Evolutionary conservation across 148 eudicot genomes (phyloP), one percentile per base, ranked within the genome.

Genomic region (Polygonum aviculare): DNA sequence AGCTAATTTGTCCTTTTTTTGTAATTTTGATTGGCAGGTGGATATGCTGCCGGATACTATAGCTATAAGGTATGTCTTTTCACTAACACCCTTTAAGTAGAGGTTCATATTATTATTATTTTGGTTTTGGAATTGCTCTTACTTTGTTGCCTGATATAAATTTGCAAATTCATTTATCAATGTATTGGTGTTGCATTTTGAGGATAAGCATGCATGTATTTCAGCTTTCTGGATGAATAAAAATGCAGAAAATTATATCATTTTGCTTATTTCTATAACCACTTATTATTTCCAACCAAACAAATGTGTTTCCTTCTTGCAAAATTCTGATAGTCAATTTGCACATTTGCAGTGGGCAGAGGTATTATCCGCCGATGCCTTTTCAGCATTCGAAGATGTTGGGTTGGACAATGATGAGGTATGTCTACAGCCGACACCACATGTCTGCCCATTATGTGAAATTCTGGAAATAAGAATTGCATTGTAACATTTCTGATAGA

Each of bases 41-140:
- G 98, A 81, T 95, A 95, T 86, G 97, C 99, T 12, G 98, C 99
- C 83, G 99, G 99, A 70, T 95, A 93, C 80, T 95, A 95, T 83
- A 95, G 99, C 80, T 95, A 95, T 85, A 93, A 90, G 99, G 98
- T 93, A 87, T 19, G n/a, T 76, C 63, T 67, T 26, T 57, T 48
- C 62, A 18, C 55, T 38, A 12, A 44, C 12, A 21, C 9, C 7
- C 63, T 0, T 2, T 57, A 21, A 2, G 33, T 4, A 55, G 62
- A n/a, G 22, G 33, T 15, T 51, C 19, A 57, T 57, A 57, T 57
- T 57, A 12, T 22, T 40, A 40, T 7, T 0, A 5, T 71, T 40
- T 36, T 71, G 3, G 63, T 57, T n/a, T 57, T 57, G 0, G 63
- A 57, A 0, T 33, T 3, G 18, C 40, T 31, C 70, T 35, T 33